These are phyloP conservation scores for Hygrocybe coccinea DNA, from an alignment of 768 basidiomycete genomes.

Conservation along the genomic window DNA sequence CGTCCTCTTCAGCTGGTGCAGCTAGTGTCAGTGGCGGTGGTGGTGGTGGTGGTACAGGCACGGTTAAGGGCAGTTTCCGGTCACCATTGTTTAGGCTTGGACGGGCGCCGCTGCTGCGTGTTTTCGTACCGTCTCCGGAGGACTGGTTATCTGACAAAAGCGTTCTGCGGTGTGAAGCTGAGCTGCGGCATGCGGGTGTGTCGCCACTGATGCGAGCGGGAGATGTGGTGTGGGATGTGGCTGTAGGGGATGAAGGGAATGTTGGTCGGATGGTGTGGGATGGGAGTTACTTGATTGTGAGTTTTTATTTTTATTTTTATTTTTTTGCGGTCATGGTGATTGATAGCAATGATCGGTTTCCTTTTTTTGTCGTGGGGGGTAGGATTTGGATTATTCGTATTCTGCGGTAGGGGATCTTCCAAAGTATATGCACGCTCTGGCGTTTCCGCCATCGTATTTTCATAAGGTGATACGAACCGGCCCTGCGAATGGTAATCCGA, in stretches of 20 bases:
- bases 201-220: conserved; percentile 60
- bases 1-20: neutral
- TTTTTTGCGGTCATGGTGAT: too few relatives aligned
- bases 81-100: conserved; percentile 68
- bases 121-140: conserved; percentile 82
- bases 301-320: conserved; percentile 29
- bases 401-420: conserved; percentile 72
- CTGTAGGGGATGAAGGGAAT: conserved; percentile 82
- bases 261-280: conserved; percentile 83
- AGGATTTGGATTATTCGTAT: conserved; percentile 86
- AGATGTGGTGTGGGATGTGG: conserved; percentile 84
- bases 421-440: conserved; percentile 71
- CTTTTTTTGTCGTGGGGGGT: conserved; percentile 10
- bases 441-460: conserved; percentile 86
- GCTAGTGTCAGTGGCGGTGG: neutral
- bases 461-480: conserved; percentile 76
- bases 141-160: conserved; percentile 83
- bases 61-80: conserved; percentile 52
- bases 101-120: conserved; percentile 71
- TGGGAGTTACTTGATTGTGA: conserved; percentile 79
- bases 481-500: conserved; percentile 47
- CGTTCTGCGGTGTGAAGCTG: conserved; percentile 76
- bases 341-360: too few relatives aligned
- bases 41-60: conserved; percentile 11
- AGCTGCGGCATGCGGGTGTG: conserved; percentile 67